Conservation (phyloP, 345 rosid species). For the Durio zibethinus region DNA sequence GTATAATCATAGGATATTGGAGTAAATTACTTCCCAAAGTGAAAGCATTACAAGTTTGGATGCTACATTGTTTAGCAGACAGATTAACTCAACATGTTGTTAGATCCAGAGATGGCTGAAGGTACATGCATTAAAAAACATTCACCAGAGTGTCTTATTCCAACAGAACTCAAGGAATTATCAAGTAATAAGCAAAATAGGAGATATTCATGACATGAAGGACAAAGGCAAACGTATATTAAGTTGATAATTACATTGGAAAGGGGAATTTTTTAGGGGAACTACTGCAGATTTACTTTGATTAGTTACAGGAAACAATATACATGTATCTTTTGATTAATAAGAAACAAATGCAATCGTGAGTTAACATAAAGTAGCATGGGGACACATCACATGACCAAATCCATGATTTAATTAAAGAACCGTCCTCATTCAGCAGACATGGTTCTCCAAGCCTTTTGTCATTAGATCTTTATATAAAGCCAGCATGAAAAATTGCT, state of each 20-base stretch:
- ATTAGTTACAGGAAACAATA: not conserved
- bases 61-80: not conserved
- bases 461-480: not conserved
- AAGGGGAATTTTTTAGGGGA: not conserved
- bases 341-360: not conserved
- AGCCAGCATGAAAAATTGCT: not conserved
- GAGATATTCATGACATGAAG: not conserved
- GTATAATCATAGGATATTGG: not conserved
- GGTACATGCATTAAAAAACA: not conserved
- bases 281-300: not conserved
- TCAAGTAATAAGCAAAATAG: not conserved
- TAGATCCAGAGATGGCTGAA: not conserved
- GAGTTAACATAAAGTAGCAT: not conserved
- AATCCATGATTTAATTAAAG: not conserved
- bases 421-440: not conserved
- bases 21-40: not conserved
- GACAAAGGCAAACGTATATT: not conserved
- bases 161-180: not conserved
- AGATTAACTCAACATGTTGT: not conserved
- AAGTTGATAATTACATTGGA: not conserved
- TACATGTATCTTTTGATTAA: not conserved
- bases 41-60: not conserved
- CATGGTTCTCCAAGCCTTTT: not conserved
- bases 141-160: not conserved
- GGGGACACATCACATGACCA: slow-evolving; percentile 1